A percentile compares a stretch with the other conserved stretches of the same genome.
Conservation (phyloP, 1,284 basidiomycete species). For the Fomitopsis pinicola region DNA sequence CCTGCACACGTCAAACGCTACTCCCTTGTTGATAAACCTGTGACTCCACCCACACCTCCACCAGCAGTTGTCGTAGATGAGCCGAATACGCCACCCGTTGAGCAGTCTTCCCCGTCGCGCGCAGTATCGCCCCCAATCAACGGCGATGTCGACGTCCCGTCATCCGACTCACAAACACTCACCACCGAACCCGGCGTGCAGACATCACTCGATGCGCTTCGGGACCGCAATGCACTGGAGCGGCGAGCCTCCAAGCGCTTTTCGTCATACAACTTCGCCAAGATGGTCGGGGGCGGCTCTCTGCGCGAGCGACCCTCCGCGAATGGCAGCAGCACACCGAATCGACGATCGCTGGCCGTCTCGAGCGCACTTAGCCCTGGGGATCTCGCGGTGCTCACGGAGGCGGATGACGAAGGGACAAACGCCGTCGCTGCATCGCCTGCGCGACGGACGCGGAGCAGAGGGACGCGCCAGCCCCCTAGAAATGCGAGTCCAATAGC, state of each 20-base stretch:
- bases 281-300: constrained; percentile 72
- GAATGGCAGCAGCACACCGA: constrained; percentile 31
- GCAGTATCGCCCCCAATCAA: background rate
- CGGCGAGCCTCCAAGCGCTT: constrained; percentile 95
- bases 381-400: constrained; percentile 66
- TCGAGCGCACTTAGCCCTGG: constrained; percentile 53
- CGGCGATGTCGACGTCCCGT: background rate
- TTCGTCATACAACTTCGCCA: constrained; percentile 93
- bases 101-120: background rate
- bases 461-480: constrained; percentile 17
- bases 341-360: constrained; percentile 63
- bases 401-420: constrained; percentile 49
- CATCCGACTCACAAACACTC: constrained; percentile 4
- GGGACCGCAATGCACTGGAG: constrained; percentile 84
- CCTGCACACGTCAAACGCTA: constrained; percentile 68
- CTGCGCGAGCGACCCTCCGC: constrained; percentile 35
- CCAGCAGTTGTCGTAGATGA: constrained; percentile 50
- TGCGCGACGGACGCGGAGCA: constrained; percentile 23
- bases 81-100: background rate
- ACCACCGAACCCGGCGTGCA: constrained; percentile 57
- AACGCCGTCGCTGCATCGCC: constrained; percentile 12
- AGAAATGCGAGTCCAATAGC: constrained; percentile 26
- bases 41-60: constrained; percentile 23
- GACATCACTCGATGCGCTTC: constrained; percentile 84
- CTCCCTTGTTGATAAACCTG: constrained; percentile 68